These are phyloP conservation scores for Botryotinia calthae DNA, from an alignment of 2,329 filamentous ascomycete genomes.

Conservation along the genomic window DNA sequence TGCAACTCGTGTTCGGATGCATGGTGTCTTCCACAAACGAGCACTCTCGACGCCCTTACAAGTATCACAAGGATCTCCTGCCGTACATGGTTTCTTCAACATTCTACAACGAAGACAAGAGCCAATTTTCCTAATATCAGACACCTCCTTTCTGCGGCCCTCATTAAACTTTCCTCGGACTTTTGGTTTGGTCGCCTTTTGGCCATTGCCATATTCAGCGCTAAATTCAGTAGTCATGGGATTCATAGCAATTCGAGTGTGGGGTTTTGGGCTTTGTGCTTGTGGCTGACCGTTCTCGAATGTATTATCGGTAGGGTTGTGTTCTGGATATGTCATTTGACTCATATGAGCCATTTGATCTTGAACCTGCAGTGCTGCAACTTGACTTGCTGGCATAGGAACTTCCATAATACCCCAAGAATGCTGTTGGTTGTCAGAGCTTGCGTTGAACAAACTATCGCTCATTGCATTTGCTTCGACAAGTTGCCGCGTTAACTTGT, in stretches of 20 bases:
- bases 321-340: slow-evolving; percentile 29
- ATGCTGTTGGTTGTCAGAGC: slow-evolving; percentile 26
- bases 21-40: slow-evolving; percentile 63
- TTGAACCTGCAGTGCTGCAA: slow-evolving; percentile 7
- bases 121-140: slow-evolving; percentile 62
- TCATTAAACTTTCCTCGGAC: slow-evolving; percentile 57
- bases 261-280: slow-evolving; percentile 21
- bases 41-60: slow-evolving; percentile 63
- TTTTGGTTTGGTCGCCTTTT: slow-evolving; percentile 41
- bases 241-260: slow-evolving; percentile 32
- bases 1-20: slow-evolving; percentile 59
- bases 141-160: slow-evolving; percentile 60
- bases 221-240: slow-evolving; percentile 37
- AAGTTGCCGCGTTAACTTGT: slow-evolving; percentile 30
- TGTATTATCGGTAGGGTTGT: slow-evolving; percentile 23
- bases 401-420: slow-evolving; percentile 36
- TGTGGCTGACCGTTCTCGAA: slow-evolving; percentile 10
- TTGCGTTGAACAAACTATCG: slow-evolving; percentile 25
- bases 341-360: slow-evolving; percentile 21
- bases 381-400: slow-evolving; percentile 9
- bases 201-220: slow-evolving; percentile 38
- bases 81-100: slow-evolving; percentile 64
- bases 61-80: slow-evolving; percentile 60
- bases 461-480: slow-evolving; percentile 31
- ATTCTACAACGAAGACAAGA: slow-evolving; percentile 66